Evolutionary conservation across 306 rosid genomes (phyloP).

Genomic region (Spatholobus suberectus): DNA sequence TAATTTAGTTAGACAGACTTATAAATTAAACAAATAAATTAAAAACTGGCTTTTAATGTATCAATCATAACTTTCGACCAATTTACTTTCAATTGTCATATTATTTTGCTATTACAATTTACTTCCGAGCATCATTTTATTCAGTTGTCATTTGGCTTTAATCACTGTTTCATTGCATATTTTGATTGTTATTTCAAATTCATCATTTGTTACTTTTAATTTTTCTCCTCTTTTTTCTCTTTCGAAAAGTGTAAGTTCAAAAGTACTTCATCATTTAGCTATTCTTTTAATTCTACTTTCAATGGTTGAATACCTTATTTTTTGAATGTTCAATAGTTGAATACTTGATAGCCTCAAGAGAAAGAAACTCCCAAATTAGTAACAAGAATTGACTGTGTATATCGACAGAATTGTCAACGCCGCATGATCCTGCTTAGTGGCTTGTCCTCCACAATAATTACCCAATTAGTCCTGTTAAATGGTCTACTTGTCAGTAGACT

Average conservation of each 20-base stretch:
- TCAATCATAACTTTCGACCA: background rate
- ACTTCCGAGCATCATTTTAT: background rate
- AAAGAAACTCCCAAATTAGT: background rate
- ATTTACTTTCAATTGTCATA: too few relatives aligned
- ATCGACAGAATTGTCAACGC: background rate
- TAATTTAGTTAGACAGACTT: background rate
- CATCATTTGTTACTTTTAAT: background rate
- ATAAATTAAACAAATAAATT: too few relatives aligned
- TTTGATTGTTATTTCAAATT: too few relatives aligned
- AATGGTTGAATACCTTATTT: too few relatives aligned
- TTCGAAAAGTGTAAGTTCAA: background rate
- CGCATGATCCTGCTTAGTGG: too few relatives aligned
- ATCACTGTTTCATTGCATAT: background rate
- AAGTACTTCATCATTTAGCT: too few relatives aligned
- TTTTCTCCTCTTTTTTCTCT: background rate
- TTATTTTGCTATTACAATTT: too few relatives aligned
- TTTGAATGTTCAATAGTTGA: background rate
- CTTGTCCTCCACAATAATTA: too few relatives aligned
- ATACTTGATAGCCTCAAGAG: background rate
- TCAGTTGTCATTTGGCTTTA: background rate
- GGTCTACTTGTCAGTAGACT: too few relatives aligned
- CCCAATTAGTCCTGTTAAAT: too few relatives aligned
- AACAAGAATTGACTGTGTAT: background rate
- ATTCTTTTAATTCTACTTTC: too few relatives aligned
- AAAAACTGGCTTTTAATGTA: background rate